Evolutionary conservation across 2,329 filamentous ascomycete genomes (phyloP).

Genomic region (Didymella arachidicola): DNA sequence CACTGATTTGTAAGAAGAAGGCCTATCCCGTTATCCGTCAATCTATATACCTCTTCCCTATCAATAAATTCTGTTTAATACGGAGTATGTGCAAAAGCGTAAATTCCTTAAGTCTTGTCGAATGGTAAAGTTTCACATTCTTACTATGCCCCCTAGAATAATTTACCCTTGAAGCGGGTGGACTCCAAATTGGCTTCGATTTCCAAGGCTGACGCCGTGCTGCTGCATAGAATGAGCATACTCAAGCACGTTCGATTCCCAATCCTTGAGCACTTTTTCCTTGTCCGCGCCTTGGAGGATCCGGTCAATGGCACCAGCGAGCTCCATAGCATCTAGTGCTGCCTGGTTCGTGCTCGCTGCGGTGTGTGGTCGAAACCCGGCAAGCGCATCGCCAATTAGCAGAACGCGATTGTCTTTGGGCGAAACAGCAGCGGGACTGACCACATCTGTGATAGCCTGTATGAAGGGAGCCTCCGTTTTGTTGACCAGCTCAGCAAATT

Average conservation of each 20-base stretch:
- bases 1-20: too few relatives aligned
- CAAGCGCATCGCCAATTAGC: constrained; percentile 57
- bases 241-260: constrained; percentile 38
- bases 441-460: constrained; percentile 55
- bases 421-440: constrained; percentile 40
- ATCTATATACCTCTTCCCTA: too few relatives aligned
- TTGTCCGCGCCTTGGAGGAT: constrained; percentile 48
- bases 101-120: background rate
- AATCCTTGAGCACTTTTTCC: constrained; percentile 32
- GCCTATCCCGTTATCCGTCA: too few relatives aligned
- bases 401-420: constrained; percentile 53
- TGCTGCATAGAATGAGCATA: constrained; percentile 26
- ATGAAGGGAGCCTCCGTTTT: constrained; percentile 54
- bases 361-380: constrained; percentile 55
- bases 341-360: constrained; percentile 57
- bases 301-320: constrained; percentile 38
- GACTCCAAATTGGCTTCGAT: constrained; percentile 26
- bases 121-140: background rate
- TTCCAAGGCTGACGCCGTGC: constrained; percentile 24
- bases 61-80: too few relatives aligned
- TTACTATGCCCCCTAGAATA: too few relatives aligned
- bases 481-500: constrained; percentile 51
- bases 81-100: too few relatives aligned
- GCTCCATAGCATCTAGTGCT: constrained; percentile 51
- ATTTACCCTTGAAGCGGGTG: constrained; percentile 20